A percentile compares a stretch with the other conserved stretches of the same genome.
These are phyloP conservation scores for Pythium diclinum DNA, from an alignment of 352 stramenopile genomes.

Conservation along the genomic window DNA sequence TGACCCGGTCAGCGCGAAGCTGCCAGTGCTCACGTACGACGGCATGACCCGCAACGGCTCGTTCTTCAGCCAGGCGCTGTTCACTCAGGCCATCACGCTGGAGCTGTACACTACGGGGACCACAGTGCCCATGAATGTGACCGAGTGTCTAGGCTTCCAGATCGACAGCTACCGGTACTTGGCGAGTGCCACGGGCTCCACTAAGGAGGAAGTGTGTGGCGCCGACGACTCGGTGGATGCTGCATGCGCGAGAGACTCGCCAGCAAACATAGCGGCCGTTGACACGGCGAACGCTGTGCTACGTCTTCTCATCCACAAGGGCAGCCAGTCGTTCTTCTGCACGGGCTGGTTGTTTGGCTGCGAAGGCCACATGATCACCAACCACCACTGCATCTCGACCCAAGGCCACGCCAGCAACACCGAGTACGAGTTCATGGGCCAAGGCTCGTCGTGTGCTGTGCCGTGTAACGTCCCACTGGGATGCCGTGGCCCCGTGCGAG, in stretches of 20 bases:
- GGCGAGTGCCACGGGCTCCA: slow-evolving; percentile 11
- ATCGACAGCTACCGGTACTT: slow-evolving; percentile 54
- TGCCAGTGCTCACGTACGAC: slow-evolving; percentile 38
- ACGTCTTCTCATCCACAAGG: slow-evolving; percentile 67
- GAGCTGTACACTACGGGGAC: slow-evolving; percentile 41
- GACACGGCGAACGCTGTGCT: slow-evolving; percentile 39
- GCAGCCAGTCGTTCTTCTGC: slow-evolving; percentile 51
- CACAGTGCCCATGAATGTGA: slow-evolving; percentile 24
- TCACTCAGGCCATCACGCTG: slow-evolving; percentile 38
- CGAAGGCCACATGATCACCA: slow-evolving; percentile 74
- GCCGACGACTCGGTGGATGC: slow-evolving; percentile 55
- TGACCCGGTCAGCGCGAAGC: slow-evolving; percentile 21
- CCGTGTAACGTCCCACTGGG: slow-evolving; percentile 32
- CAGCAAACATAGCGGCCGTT: slow-evolving; percentile 8
- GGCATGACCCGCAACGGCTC: slow-evolving; percentile 22
- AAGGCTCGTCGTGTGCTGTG: slow-evolving; percentile 33
- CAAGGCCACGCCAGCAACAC: slow-evolving; percentile 48
- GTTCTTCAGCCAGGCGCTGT: slow-evolving; percentile 45
- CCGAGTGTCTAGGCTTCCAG: slow-evolving; percentile 42
- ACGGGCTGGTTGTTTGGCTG: slow-evolving; percentile 75
- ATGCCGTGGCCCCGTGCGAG: slow-evolving; percentile 37
- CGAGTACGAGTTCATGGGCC: slow-evolving; percentile 65
- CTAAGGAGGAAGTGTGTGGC: slow-evolving; percentile 52
- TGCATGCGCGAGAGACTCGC: slow-evolving; percentile 35
- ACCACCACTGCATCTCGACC: slow-evolving; percentile 73